These are phyloP conservation scores for Colletotrichum eleusines DNA, from an alignment of 2,329 filamentous ascomycete species.

Conservation along the genomic window DNA sequence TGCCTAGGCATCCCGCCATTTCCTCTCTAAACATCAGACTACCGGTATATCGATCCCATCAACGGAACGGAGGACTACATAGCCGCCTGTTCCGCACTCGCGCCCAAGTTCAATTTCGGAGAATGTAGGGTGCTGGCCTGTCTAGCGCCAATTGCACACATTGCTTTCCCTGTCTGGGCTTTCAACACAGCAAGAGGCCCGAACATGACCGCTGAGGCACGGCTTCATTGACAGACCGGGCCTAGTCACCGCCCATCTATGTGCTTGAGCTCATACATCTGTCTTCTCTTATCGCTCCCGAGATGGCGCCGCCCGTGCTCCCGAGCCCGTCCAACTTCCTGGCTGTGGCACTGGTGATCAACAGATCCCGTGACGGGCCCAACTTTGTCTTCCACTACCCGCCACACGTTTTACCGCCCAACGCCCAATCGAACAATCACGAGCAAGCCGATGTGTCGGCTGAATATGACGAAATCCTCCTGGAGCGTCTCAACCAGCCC, in stretches of 20 bases:
- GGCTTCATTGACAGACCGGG: conserved; percentile 9
- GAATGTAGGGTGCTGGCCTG: conserved; percentile 2
- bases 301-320: conserved; percentile 62
- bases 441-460: conserved; percentile 52
- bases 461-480: conserved; percentile 64
- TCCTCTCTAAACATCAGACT: conserved; percentile 7
- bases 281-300: conserved; percentile 29
- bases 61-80: neutral
- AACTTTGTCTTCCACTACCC: conserved; percentile 91
- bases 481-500: conserved; percentile 60
- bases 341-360: conserved; percentile 80
- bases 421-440: conserved; percentile 49
- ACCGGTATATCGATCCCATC: conserved; percentile 2
- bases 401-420: conserved; percentile 63
- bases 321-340: conserved; percentile 70
- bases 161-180: neutral
- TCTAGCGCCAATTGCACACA: neutral
- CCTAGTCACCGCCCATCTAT: neutral
- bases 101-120: neutral
- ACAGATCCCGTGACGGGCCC: conserved; percentile 81
- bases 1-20: neutral
- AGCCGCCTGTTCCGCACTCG: conserved; percentile 1
- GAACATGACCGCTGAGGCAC: conserved; percentile 15
- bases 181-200: neutral
- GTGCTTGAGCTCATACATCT: neutral